Percentiles rank a stretch among this genome's conserved stretches.
These are phyloP conservation scores for Fusarium metavorans DNA, from an alignment of 2,329 filamentous ascomycete species.

Conservation along the genomic window DNA sequence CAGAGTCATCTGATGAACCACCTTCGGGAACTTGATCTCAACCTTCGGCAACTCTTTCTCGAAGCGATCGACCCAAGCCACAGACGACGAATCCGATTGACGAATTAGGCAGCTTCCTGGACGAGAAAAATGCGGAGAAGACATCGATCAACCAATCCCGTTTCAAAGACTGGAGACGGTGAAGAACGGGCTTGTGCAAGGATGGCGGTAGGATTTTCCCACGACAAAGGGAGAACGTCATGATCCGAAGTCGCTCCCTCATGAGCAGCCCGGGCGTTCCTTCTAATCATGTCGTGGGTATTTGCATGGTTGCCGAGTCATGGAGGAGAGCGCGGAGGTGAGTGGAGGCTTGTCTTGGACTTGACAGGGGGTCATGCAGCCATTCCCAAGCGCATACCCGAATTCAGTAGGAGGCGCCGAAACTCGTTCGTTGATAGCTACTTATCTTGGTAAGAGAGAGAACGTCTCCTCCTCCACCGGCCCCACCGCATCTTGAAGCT, in stretches of 20 bases:
- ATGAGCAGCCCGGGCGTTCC: background rate
- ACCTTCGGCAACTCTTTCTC: background rate
- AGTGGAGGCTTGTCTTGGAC: background rate
- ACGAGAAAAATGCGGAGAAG: slow-evolving; percentile 5
- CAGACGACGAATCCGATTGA: background rate
- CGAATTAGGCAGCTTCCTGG: slow-evolving; percentile 5
- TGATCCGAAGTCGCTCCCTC: background rate
- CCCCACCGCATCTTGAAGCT: background rate
- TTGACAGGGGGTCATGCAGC: background rate
- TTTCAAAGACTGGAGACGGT: background rate
- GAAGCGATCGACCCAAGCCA: background rate
- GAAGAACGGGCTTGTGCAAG: background rate
- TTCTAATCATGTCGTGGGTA: slow-evolving; percentile 14
- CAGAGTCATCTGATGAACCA: background rate
- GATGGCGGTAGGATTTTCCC: slow-evolving; percentile 9
- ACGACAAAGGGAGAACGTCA: background rate
- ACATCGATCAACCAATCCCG: background rate
- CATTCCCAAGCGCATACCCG: background rate
- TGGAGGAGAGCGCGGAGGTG: slow-evolving; percentile 14
- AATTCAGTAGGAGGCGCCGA: slow-evolving; percentile 31
- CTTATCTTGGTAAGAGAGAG: slow-evolving; percentile 2
- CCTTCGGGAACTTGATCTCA: background rate
- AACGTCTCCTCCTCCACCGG: slow-evolving; percentile 10
- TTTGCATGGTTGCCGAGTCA: background rate
- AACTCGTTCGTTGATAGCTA: slow-evolving; percentile 12